Percentiles rank a stretch among this genome's conserved stretches.
phyloP scores from a whole-genome alignment of 2,329 filamentous ascomycete genomes.

The Teratosphaeria pseudoeucalypti region DNA sequence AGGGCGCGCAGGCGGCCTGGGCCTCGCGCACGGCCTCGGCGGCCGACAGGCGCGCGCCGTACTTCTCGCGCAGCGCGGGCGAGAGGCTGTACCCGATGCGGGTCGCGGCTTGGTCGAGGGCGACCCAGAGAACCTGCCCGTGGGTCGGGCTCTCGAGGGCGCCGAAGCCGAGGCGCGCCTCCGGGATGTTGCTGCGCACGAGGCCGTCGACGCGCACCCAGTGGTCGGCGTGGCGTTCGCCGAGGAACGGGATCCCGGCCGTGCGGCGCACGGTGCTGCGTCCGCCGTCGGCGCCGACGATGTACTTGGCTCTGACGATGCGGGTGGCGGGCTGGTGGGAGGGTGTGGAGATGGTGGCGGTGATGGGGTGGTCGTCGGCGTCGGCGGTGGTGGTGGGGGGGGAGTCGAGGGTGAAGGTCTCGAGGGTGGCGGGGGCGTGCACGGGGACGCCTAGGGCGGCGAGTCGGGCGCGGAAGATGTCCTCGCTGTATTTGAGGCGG shows the following conservation, averaged over 20 bases:
- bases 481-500: constrained; percentile 46
- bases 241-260: constrained; percentile 41
- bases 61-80: constrained; percentile 29
- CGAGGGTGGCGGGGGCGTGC: constrained; percentile 28
- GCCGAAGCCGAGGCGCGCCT: constrained; percentile 36
- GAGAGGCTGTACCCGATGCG: constrained; percentile 46
- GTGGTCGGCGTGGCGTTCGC: constrained; percentile 39
- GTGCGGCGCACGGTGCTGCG: constrained; percentile 38
- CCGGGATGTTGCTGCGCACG: constrained; percentile 40
- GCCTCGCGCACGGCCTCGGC: constrained; percentile 31
- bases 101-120: constrained; percentile 43
- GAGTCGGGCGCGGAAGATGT: constrained; percentile 37
- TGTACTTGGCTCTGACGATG: constrained; percentile 26
- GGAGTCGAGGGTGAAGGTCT: constrained; percentile 27
- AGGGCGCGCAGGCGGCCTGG: constrained; percentile 28
- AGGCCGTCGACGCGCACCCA: constrained; percentile 46
- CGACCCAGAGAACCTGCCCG: constrained; percentile 46
- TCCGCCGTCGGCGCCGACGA: constrained; percentile 45
- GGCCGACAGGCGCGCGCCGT: constrained; percentile 21
- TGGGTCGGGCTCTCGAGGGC: constrained; percentile 43
- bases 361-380: constrained; percentile 5
- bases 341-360: neutral
- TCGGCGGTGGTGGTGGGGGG: too few relatives aligned
- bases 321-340: neutral
- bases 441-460: constrained; percentile 27